Evolutionary conservation across 2,329 filamentous ascomycete genomes (phyloP), one percentile per base, ranked within the genome.

Genomic region (Leptographium galeiforme): DNA sequence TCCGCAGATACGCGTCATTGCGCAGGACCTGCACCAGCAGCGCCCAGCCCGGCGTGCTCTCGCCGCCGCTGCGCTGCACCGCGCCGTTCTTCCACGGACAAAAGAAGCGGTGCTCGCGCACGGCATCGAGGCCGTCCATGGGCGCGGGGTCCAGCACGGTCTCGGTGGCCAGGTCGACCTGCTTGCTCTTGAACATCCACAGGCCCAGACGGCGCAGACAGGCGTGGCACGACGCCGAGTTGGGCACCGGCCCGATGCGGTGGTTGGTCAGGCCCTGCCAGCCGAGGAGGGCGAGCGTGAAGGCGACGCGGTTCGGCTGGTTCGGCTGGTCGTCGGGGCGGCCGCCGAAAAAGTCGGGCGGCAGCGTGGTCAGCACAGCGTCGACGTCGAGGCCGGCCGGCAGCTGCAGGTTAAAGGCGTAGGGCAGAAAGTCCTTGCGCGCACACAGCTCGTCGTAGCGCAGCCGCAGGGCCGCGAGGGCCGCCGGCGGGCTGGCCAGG

Each of bases 171-270:
- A 72, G 70, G 55, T 79, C 76, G 34, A 85, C 77, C 61, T 80
- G 78, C 66, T 84, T 89, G 66, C 82, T 84, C 62, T 82, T 85
- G 66, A 95, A 97, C 73, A 98, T 85, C 93, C 93, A 98, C 2
- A 98, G 74, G 0, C 93, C 93, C 0, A 97, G 74, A 1, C 90
- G 82, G 55, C 93, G 82, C 63, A 95, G 86, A 65, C 93, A 98
- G 19, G 88, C 87, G 55, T 84, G 78, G 66, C 93, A 98, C 6
- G 82, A 82, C 7, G 87, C 83, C 16, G 91, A 79, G 56, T 88
- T 85, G 43, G 84, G 81, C 25, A 85, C 79, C 1, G 80, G 68
- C 63, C 82, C 67, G 61, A 81, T 68, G 63, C 74, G 68, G 13
- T 69, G 58, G 59, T 79, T 76, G 8, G 69, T 70, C 3, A 81